Percentiles rank a stretch among this genome's conserved stretches.
Evolutionary conservation across 208 protist species (phyloP).

Genomic region (Leishmania guyanensis): DNA sequence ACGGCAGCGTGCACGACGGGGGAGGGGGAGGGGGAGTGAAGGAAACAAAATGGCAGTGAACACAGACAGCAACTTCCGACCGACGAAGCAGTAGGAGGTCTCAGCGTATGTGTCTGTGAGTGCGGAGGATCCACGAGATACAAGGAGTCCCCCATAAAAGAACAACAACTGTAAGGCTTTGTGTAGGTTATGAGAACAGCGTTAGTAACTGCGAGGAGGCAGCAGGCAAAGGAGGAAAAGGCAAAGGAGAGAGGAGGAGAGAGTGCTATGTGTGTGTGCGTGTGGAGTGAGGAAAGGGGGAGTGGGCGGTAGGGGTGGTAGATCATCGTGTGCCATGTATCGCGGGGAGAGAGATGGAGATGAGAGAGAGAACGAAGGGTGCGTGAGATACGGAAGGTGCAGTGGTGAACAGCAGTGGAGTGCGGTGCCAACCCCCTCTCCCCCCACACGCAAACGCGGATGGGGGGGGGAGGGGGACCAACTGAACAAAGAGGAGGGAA

Average conservation of each 20-base stretch:
- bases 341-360: no score
- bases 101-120: neutral
- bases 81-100: neutral
- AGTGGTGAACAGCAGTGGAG: neutral
- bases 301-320: no score
- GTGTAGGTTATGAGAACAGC: neutral
- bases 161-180: no score
- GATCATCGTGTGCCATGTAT: no score
- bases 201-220: neutral
- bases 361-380: no score
- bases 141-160: neutral
- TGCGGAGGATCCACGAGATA: neutral
- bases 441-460: neutral
- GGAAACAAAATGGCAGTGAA: no score
- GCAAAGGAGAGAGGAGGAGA: neutral
- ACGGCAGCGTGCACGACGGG: neutral
- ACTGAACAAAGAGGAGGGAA: slow-evolving; percentile 32
- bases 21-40: neutral
- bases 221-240: neutral
- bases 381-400: neutral
- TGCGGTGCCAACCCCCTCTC: neutral
- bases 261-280: neutral
- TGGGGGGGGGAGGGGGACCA: neutral
- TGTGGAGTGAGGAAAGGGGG: neutral
- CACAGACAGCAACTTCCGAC: neutral